phyloP scores from a whole-genome alignment of 306 rosid genomes.

The Cicer chorassanicum region DNA sequence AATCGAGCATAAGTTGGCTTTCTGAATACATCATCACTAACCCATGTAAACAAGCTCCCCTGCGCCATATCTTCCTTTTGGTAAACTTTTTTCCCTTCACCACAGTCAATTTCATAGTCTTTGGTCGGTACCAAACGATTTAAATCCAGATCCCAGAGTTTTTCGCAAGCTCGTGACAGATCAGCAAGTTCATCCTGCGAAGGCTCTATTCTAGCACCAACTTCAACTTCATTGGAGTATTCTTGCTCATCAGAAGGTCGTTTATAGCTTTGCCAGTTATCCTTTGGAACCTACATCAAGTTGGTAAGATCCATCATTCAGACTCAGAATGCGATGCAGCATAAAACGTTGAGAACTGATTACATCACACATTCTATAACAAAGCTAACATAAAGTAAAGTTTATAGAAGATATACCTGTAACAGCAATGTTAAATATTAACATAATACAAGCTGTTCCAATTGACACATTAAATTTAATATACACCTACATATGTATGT shows the following conservation, averaged over 20 bases:
- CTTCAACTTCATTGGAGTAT: conserved; percentile 71
- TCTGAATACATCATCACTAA: conserved; percentile 69
- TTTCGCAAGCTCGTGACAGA: conserved; percentile 75
- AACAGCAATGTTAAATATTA: conserved; percentile 15
- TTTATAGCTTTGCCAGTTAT: conserved; percentile 73
- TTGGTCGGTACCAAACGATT: conserved; percentile 79
- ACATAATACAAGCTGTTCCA: conserved; percentile 16
- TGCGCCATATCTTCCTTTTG: conserved; percentile 77
- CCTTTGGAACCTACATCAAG: conserved; percentile 67
- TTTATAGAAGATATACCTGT: conserved; percentile 5
- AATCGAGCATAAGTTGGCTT: conserved; percentile 83
- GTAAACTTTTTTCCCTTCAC: conserved; percentile 83
- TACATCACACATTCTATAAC: not conserved
- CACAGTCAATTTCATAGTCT: conserved; percentile 93
- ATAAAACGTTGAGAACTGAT: conserved; percentile 26
- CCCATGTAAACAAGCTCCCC: conserved; percentile 76
- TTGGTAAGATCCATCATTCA: conserved; percentile 33
- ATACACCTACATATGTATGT: conserved; percentile 30
- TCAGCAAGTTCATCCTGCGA: conserved; percentile 77
- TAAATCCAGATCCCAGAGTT: conserved; percentile 85
- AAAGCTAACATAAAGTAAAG: conserved; percentile 13
- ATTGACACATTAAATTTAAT: conserved; percentile 28
- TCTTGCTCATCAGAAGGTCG: conserved; percentile 73
- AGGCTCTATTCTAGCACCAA: conserved; percentile 59
- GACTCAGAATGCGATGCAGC: conserved; percentile 33